phyloP scores from a whole-genome alignment of 345 rosid genomes.

The Eucalyptus dawsonii region DNA sequence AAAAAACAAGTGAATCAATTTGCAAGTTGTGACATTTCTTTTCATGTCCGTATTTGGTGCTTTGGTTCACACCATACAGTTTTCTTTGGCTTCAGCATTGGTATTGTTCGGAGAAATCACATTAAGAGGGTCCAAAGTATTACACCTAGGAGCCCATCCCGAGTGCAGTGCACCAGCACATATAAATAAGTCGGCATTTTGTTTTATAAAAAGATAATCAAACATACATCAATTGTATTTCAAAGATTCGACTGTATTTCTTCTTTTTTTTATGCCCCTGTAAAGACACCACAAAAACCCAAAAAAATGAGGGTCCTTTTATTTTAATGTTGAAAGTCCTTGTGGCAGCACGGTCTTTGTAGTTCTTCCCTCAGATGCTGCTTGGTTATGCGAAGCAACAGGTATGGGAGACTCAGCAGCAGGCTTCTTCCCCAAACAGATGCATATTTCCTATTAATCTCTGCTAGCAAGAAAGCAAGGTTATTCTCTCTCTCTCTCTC shows the following conservation, averaged over 20 bases:
- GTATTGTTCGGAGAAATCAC: background rate
- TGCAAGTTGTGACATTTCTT: background rate
- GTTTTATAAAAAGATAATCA: background rate
- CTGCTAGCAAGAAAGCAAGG: background rate
- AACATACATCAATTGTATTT: background rate
- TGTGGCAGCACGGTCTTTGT: background rate
- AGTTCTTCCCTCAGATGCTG: background rate
- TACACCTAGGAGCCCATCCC: background rate
- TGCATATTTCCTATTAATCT: background rate
- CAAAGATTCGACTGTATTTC: background rate
- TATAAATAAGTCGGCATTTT: background rate
- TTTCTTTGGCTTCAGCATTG: background rate
- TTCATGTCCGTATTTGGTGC: background rate
- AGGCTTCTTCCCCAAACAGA: background rate
- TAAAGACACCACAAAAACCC: background rate
- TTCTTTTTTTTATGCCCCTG: background rate
- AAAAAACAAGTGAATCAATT: background rate
- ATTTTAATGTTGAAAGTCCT: background rate
- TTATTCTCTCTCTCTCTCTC: background rate
- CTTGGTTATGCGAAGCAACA: background rate
- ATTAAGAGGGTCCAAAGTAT: background rate
- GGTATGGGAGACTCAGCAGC: background rate
- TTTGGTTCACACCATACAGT: background rate
- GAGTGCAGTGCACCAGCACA: background rate
- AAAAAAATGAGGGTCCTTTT: background rate